Conservation (phyloP, 345 rosid genomes). For the Aquilaria yunnanensis region DNA sequence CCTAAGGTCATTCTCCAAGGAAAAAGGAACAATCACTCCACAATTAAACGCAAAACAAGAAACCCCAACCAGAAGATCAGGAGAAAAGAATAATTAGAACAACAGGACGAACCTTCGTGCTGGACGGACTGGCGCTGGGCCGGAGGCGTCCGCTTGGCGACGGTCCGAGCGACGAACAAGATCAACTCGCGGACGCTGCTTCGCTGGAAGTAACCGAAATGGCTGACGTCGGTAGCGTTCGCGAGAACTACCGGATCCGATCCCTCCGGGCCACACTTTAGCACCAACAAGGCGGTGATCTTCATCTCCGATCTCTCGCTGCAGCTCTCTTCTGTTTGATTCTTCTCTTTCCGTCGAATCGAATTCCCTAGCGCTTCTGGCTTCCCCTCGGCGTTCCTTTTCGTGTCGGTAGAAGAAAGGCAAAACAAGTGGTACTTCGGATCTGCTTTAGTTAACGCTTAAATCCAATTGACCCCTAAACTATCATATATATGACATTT, state of each 20-base stretch:
- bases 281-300: slow-evolving; percentile 84
- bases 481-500: too few relatives aligned
- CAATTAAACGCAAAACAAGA: neutral
- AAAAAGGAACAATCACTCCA: neutral
- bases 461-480: too few relatives aligned
- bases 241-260: slow-evolving; percentile 65
- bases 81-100: neutral
- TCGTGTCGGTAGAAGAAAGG: too few relatives aligned
- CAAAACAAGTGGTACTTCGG: too few relatives aligned
- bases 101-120: slow-evolving; percentile 57
- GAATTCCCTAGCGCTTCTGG: neutral
- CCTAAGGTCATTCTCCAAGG: neutral
- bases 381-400: neutral
- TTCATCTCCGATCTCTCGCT: slow-evolving; percentile 41
- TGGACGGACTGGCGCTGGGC: slow-evolving; percentile 90
- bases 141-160: slow-evolving; percentile 81
- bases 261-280: slow-evolving; percentile 60
- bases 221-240: slow-evolving; percentile 74
- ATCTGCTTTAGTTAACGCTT: neutral
- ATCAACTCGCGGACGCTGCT: slow-evolving; percentile 81
- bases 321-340: too few relatives aligned
- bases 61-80: neutral
- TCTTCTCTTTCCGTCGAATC: too few relatives aligned
- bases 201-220: slow-evolving; percentile 86
- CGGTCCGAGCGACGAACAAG: slow-evolving; percentile 86